phyloP scores from a whole-genome alignment of 345 rosid genomes.

The Pistacia integerrima region DNA sequence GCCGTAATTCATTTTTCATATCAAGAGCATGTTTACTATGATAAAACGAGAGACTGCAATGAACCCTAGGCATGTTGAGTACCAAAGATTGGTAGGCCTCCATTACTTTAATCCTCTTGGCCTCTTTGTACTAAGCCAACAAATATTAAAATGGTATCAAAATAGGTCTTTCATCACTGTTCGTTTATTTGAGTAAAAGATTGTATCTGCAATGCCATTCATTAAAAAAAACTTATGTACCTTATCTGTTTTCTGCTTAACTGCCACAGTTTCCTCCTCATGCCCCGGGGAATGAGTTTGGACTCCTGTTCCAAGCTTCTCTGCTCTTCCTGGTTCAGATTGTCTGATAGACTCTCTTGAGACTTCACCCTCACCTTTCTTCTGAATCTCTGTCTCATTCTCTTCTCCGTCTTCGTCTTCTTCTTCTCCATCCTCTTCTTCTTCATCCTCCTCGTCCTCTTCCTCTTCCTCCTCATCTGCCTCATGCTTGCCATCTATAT shows the following conservation, averaged over 20 bases:
- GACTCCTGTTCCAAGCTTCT: conserved; percentile 34
- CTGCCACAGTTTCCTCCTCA: conserved; percentile 47
- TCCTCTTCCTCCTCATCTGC: conserved; percentile 42
- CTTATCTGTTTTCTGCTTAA: conserved; percentile 53
- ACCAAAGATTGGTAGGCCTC: neutral
- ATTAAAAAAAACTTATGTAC: conserved; percentile 29
- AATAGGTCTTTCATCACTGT: too few species aligned
- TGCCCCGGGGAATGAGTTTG: conserved; percentile 37
- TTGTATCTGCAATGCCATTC: neutral
- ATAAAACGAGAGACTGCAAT: neutral
- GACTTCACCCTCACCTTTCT: conserved; percentile 38
- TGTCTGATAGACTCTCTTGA: conserved; percentile 44
- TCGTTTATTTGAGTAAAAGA: too few species aligned
- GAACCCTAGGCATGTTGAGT: neutral
- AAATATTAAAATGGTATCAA: too few species aligned
- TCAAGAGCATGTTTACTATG: neutral
- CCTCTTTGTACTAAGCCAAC: too few species aligned
- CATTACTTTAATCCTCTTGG: neutral
- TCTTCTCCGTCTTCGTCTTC: conserved; percentile 48
- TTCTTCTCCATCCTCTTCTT: conserved; percentile 36
- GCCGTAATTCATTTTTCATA: neutral
- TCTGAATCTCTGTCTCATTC: conserved; percentile 45
- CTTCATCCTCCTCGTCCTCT: conserved; percentile 40
- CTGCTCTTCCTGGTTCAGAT: conserved; percentile 39
- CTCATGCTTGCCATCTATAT: conserved; percentile 36